phyloP scores from a whole-genome alignment of 139 green algal genomes.

The Closterium sp. region DNA sequence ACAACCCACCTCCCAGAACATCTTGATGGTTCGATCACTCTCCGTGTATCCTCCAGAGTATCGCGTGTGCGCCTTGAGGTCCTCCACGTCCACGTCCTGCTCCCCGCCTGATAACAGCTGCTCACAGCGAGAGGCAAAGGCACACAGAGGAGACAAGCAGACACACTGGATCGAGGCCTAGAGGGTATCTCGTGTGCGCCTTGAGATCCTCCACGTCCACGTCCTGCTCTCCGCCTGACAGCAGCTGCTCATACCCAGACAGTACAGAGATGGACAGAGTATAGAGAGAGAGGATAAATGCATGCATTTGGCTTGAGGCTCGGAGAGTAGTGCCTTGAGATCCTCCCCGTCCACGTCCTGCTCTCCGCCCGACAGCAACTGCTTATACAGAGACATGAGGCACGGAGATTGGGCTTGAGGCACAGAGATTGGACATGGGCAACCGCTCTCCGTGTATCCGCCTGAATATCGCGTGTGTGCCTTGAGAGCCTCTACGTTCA shows the following conservation, averaged over 20 bases:
- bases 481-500: conserved; percentile 24
- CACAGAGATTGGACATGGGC: too few relatives aligned
- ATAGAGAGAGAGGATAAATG: too few relatives aligned
- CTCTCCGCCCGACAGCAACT: conserved; percentile 16
- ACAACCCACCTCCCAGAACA: conserved; percentile 76
- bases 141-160: too few relatives aligned
- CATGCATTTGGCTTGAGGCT: too few relatives aligned
- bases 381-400: not conserved
- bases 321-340: not conserved
- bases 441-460: too few relatives aligned
- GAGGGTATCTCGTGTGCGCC: conserved; percentile 63
- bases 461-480: conserved; percentile 54
- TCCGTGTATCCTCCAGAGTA: conserved; percentile 56
- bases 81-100: conserved; percentile 20
- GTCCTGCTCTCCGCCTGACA: conserved; percentile 11
- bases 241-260: conserved; percentile 53
- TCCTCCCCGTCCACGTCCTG: conserved; percentile 12
- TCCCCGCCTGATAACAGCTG: conserved; percentile 25
- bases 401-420: too few relatives aligned
- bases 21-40: conserved; percentile 72
- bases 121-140: too few relatives aligned
- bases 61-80: conserved; percentile 55
- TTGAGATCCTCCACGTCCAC: conserved; percentile 26
- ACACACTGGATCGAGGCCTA: too few relatives aligned
- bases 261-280: not conserved